Percentiles rank a stretch among this genome's conserved stretches.
phyloP scores from a whole-genome alignment of 331 rosid genomes.

The Erythrophleum ivorense region DNA sequence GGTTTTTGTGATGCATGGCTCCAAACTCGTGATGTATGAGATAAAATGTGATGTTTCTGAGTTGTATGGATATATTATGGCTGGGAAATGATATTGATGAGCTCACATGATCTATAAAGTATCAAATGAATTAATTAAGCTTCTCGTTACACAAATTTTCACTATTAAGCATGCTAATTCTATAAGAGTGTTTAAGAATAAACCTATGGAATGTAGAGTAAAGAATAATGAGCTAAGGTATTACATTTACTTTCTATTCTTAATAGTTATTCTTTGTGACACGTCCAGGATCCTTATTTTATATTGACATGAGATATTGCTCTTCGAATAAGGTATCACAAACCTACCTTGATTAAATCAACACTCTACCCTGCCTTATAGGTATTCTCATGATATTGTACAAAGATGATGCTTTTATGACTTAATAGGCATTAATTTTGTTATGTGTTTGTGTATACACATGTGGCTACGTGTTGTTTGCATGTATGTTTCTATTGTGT shows the following conservation, averaged over 20 bases:
- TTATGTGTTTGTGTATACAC: not conserved
- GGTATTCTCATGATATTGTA: constrained; percentile 51
- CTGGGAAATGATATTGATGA: no score
- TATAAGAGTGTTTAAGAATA: no score
- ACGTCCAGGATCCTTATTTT: constrained; percentile 87
- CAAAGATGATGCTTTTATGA: constrained; percentile 3
- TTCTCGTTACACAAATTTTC: no score
- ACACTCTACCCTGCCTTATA: constrained; percentile 88
- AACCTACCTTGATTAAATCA: constrained; percentile 86
- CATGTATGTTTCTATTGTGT: not conserved
- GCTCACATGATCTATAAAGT: no score
- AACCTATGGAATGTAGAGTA: no score
- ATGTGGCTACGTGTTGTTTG: not conserved
- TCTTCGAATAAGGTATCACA: constrained; percentile 75
- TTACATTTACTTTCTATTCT: not conserved
- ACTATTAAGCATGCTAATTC: no score
- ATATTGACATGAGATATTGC: constrained; percentile 97
- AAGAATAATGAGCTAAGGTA: no score
- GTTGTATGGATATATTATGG: no score
- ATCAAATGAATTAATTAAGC: no score
- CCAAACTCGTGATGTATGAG: no score
- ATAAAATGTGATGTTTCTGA: no score
- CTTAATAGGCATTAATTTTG: not conserved
- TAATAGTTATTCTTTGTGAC: constrained; percentile 35
- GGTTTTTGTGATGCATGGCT: no score